Evolutionary conservation across 176 grass and related monocot species (phyloP), one percentile per base, ranked within the genome.

Genomic region (Bothriochloa decipiens): DNA sequence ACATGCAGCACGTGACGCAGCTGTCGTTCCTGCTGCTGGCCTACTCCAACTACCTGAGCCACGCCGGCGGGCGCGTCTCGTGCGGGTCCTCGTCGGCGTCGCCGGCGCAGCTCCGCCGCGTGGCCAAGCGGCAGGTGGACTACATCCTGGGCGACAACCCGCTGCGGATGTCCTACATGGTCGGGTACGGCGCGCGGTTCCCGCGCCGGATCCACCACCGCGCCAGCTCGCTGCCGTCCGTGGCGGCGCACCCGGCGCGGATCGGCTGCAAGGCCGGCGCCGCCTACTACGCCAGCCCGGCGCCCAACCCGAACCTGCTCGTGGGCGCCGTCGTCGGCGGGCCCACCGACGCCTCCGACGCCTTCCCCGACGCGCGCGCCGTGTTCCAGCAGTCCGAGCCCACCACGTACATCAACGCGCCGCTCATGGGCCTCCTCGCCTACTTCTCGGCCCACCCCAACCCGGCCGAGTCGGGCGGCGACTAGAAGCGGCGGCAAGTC

Each of bases 1-100:
- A 97, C 86, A 97, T 97, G 95, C 95, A 97, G 88, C 95, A 97
- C 90, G 95, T 97, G 47, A 97, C 95, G 28, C 80, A 92, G 39
- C 84, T 97, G 70, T 97, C 92, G 5, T 97, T 97, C 86, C 90
- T 97, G 6, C 86, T 97, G 12, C 92, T 97, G 26, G 88, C 92
- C 52, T 94, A 97, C 86, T 91, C 95, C 32, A 97, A 88, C 72
- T 97, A 97, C 84, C 86, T 92, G 47, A 97, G 92, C 90, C 94
- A 97, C 81, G 94, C 95, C 84, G 78, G 81, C 86, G 88, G 36
- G 0, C 90, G 81, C 17, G 92, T 93, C 41, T 71, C 79, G 2
- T 98, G 95, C 81, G 91, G 87, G 13, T 70, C 88, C 17, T 93
- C 70, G 70, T 47, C 70, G 70, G 70, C 95, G 13, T 88, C 92